phyloP scores from a whole-genome alignment of 805 yeast genomes.

The Metschnikowia lochheadii region DNA sequence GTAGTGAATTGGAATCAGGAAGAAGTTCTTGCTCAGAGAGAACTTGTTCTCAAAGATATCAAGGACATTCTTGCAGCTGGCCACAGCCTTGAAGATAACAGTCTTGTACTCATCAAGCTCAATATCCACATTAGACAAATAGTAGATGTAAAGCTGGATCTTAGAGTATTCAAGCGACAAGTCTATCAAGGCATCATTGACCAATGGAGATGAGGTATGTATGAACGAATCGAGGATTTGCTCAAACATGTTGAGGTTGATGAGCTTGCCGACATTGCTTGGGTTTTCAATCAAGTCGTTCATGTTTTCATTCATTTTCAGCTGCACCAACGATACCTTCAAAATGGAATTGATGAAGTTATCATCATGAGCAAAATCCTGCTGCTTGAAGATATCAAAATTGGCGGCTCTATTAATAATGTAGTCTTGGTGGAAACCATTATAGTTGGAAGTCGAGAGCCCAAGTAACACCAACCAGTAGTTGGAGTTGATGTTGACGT shows the following conservation, averaged over 20 bases:
- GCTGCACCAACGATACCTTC: conserved; percentile 34
- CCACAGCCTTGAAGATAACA: conserved; percentile 25
- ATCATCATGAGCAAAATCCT: conserved; percentile 14
- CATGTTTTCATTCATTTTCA: conserved; percentile 38
- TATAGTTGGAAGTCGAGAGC: conserved; percentile 26
- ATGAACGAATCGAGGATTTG: conserved; percentile 32
- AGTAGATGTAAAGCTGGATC: conserved; percentile 35
- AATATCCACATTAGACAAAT: conserved; percentile 26
- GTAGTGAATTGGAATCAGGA: conserved; percentile 39
- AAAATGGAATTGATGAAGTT: conserved; percentile 24
- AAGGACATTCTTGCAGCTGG: conserved; percentile 27
- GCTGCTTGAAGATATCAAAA: conserved; percentile 20
- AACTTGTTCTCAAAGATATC: conserved; percentile 23
- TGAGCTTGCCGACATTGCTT: conserved; percentile 27
- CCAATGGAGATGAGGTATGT: conserved; percentile 16
- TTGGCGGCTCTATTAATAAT: conserved; percentile 32
- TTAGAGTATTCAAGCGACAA: conserved; percentile 35
- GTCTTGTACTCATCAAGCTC: conserved; percentile 25
- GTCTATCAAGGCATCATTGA: conserved; percentile 22
- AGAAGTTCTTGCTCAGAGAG: conserved; percentile 17
- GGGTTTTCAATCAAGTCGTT: conserved; percentile 26
- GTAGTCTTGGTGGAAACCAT: conserved; percentile 31
- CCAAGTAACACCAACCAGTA: conserved; percentile 42
- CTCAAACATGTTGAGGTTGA: conserved; percentile 42
- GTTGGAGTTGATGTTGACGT: conserved; percentile 39